These are phyloP conservation scores for Bothriochloa decipiens DNA, from an alignment of 176 grass and related monocot species.

Conservation along the genomic window DNA sequence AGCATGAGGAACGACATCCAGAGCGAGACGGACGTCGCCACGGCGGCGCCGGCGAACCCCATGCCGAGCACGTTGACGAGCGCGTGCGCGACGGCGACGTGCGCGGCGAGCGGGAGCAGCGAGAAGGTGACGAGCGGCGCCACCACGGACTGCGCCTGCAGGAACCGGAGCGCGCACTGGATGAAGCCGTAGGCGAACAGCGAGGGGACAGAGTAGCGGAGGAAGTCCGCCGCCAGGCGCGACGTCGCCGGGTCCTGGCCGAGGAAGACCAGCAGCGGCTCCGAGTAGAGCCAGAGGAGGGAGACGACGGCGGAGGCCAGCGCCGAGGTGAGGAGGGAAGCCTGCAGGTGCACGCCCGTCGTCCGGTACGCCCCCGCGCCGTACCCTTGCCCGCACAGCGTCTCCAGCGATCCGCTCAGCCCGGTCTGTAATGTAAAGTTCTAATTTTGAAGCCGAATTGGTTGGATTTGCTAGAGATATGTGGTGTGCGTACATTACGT, in stretches of 20 bases:
- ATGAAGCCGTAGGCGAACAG: conserved; percentile 55
- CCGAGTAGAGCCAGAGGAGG: conserved; percentile 49
- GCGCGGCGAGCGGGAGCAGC: conserved; percentile 35
- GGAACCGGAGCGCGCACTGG: conserved; percentile 55
- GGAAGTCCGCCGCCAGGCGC: conserved; percentile 36
- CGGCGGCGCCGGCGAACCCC: conserved; percentile 43
- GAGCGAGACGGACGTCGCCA: conserved; percentile 39
- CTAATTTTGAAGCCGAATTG: no score
- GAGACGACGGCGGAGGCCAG: conserved; percentile 43
- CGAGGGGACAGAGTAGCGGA: conserved; percentile 31
- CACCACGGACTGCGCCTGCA: conserved; percentile 60
- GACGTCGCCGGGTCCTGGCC: conserved; percentile 45
- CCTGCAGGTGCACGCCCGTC: conserved; percentile 53
- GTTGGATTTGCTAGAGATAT: no score
- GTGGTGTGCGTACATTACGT: no score
- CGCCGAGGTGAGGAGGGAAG: neutral
- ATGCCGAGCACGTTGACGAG: conserved; percentile 41
- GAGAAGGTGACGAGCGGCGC: conserved; percentile 47
- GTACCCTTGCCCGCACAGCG: conserved; percentile 49
- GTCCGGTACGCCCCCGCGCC: conserved; percentile 45
- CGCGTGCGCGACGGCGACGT: conserved; percentile 44
- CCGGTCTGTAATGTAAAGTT: conserved; percentile 19
- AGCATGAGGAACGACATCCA: conserved; percentile 50
- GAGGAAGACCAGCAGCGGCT: conserved; percentile 41
- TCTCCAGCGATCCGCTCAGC: conserved; percentile 51